Evolutionary conservation across 768 basidiomycete species (phyloP).

Genomic region (Termitomyces sp.): DNA sequence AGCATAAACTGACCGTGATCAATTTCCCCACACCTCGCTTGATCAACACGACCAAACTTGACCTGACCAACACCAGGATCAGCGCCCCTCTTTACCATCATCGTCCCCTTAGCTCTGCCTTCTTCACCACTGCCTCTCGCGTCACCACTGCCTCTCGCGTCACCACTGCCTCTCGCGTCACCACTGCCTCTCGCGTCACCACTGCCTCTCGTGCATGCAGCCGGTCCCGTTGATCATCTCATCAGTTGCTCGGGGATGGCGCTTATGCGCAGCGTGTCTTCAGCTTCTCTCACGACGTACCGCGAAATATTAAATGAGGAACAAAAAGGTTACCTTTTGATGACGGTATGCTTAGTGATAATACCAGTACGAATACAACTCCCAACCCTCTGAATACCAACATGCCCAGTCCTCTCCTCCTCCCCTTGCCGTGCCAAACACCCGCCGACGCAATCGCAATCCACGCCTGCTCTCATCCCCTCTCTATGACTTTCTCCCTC

Average conservation of each 20-base stretch:
- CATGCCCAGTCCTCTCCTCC: not conserved
- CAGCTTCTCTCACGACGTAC: constrained; percentile 26
- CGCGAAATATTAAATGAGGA: constrained; percentile 26
- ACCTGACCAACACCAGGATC: not conserved
- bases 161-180: too few relatives aligned
- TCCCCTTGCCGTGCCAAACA: not conserved
- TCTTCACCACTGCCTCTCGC: too few relatives aligned
- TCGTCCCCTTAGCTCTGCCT: constrained; percentile 18
- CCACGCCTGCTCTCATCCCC: not conserved
- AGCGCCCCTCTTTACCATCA: constrained; percentile 1
- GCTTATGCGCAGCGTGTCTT: constrained; percentile 27
- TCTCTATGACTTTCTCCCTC: not conserved
- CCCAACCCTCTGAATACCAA: not conserved
- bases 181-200: too few relatives aligned
- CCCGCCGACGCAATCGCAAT: not conserved
- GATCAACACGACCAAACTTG: not conserved
- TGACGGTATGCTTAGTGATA: constrained; percentile 20
- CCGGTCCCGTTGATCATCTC: constrained; percentile 15
- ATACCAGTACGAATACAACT: not conserved
- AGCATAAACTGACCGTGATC: not conserved
- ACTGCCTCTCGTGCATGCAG: constrained; percentile 18
- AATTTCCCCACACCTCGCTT: not conserved
- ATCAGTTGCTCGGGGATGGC: constrained; percentile 18
- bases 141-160: too few relatives aligned
- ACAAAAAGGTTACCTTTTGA: constrained; percentile 2